phyloP scores from a whole-genome alignment of 768 basidiomycete species.

The Chlorophyllum brunneum region DNA sequence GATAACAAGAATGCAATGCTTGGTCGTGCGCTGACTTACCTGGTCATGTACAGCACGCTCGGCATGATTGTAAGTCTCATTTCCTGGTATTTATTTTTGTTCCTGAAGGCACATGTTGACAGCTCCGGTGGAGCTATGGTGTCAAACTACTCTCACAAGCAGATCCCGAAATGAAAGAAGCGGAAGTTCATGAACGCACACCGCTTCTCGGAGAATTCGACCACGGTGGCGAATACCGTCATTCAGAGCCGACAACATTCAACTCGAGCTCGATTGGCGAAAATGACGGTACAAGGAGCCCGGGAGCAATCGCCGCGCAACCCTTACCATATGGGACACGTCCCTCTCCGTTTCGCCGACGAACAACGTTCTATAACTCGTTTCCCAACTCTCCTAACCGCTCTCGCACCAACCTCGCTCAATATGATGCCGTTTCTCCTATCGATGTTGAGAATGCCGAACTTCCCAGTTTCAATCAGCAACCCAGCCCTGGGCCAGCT shows the following conservation, averaged over 20 bases:
- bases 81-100: background rate
- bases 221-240: constrained; percentile 13
- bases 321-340: background rate
- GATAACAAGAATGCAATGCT: constrained; percentile 89
- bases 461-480: constrained; percentile 2
- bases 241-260: constrained; percentile 11
- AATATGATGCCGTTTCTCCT: constrained; percentile 20
- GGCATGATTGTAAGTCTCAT: constrained; percentile 81
- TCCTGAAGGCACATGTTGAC: constrained; percentile 1
- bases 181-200: constrained; percentile 26
- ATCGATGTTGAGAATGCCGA: constrained; percentile 21
- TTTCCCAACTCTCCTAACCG: constrained; percentile 59
- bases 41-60: constrained; percentile 89
- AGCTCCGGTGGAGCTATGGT: constrained; percentile 94
- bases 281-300: constrained; percentile 2
- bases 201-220: constrained; percentile 28
- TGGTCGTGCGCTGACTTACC: constrained; percentile 84
- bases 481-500: constrained; percentile 16
- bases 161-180: constrained; percentile 35
- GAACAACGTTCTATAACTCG: constrained; percentile 54
- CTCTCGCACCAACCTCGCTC: constrained; percentile 30
- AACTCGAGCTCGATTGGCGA: constrained; percentile 15
- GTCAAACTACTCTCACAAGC: constrained; percentile 77
- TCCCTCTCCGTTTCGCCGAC: constrained; percentile 19
- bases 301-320: constrained; percentile 6